Percentiles rank a stretch among this genome's conserved stretches.
These are phyloP conservation scores for Linnemannia schmuckeri DNA, from an alignment of 192 early-diverging fungal genomes.

Conservation along the genomic window DNA sequence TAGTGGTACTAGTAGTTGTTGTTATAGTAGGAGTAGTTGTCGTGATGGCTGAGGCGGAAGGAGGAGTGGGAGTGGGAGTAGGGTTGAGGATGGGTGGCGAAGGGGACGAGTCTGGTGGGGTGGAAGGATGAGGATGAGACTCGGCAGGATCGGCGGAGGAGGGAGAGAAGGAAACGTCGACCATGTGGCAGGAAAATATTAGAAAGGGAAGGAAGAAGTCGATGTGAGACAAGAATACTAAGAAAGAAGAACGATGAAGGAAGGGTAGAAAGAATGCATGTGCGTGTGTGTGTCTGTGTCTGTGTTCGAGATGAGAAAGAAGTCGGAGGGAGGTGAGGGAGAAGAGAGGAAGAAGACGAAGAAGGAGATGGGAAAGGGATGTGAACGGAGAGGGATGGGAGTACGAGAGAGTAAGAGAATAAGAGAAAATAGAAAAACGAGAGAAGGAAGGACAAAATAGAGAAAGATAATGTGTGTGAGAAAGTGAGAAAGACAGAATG, in stretches of 20 bases:
- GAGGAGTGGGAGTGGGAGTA: constrained; percentile 1
- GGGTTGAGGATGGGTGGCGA: background rate
- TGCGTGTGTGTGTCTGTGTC: too few species aligned
- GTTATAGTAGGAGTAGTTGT: background rate
- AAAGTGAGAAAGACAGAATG: background rate
- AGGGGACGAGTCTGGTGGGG: background rate
- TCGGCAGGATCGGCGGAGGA: background rate
- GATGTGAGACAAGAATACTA: background rate
- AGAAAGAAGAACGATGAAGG: background rate
- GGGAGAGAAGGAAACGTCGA: background rate
- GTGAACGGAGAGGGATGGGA: too few species aligned
- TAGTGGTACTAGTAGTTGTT: background rate
- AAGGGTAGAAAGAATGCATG: background rate
- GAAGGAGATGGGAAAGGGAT: background rate
- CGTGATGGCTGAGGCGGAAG: background rate
- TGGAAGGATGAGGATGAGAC: background rate
- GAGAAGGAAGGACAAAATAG: background rate
- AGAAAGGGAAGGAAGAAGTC: background rate
- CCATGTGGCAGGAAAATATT: background rate
- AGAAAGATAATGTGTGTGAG: background rate
- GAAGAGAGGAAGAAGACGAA: background rate
- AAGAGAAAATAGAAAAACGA: background rate
- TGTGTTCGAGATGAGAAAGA: background rate
- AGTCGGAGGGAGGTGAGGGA: background rate
- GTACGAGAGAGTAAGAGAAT: background rate